Percentiles rank a stretch among this genome's conserved stretches.
Evolutionary conservation across 257 asterid species (phyloP).

Genomic region (Dorcoceras hygrometricum): DNA sequence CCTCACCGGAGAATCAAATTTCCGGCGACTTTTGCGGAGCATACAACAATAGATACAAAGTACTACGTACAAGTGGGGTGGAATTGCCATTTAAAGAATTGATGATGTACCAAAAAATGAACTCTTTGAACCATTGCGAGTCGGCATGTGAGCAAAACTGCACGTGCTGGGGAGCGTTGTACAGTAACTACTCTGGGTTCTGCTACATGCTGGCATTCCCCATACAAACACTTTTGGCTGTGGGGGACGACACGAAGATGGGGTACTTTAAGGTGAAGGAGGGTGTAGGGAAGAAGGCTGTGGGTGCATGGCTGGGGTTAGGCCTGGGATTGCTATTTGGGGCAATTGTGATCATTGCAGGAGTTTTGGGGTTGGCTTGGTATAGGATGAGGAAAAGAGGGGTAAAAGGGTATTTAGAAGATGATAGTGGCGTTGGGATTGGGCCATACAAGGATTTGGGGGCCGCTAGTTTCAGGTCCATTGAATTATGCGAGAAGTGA

Average conservation of each 20-base stretch:
- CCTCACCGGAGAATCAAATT: slow-evolving; percentile 20
- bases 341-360: slow-evolving; percentile 49
- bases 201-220: slow-evolving; percentile 80
- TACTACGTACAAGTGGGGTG: slow-evolving; percentile 52
- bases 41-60: slow-evolving; percentile 33
- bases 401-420: slow-evolving; percentile 48
- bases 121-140: slow-evolving; percentile 50
- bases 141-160: slow-evolving; percentile 59
- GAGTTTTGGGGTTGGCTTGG: slow-evolving; percentile 49
- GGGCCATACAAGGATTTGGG: slow-evolving; percentile 90
- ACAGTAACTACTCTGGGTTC: slow-evolving; percentile 82
- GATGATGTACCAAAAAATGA: slow-evolving; percentile 49
- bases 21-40: slow-evolving; percentile 55
- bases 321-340: slow-evolving; percentile 59
- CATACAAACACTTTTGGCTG: slow-evolving; percentile 49
- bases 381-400: slow-evolving; percentile 49
- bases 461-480: slow-evolving; percentile 80
- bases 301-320: slow-evolving; percentile 40
- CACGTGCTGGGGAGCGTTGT: slow-evolving; percentile 89
- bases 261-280: slow-evolving; percentile 79
- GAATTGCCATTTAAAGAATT: slow-evolving; percentile 77
- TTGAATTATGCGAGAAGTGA: slow-evolving; percentile 74
- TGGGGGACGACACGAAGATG: slow-evolving; percentile 58
- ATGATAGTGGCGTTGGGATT: slow-evolving; percentile 49
- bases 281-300: slow-evolving; percentile 42